phyloP scores from a whole-genome alignment of 148 eudicot genomes.

The Polygonum maritimum region DNA sequence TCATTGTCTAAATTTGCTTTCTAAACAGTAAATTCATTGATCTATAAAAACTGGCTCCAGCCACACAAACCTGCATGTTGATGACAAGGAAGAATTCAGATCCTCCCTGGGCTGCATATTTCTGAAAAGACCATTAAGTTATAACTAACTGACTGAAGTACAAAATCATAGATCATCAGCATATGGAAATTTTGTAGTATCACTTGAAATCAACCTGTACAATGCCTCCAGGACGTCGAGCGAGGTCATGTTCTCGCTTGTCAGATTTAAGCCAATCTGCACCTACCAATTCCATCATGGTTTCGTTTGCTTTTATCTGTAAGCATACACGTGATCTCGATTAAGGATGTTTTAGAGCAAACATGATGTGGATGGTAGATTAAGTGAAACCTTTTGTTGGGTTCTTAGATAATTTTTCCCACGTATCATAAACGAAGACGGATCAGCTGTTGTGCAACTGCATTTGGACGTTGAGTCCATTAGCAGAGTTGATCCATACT shows the following conservation, averaged over 20 bases:
- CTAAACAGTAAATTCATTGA: background rate
- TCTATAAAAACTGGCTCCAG: background rate
- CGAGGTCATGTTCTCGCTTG: conserved; percentile 53
- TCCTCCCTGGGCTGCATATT: conserved; percentile 56
- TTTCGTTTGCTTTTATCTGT: conserved; percentile 43
- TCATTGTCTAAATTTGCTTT: background rate
- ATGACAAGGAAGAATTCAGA: conserved; percentile 58
- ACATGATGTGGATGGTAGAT: background rate
- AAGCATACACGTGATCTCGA: background rate
- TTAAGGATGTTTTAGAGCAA: background rate
- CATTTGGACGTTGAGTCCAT: conserved; percentile 35
- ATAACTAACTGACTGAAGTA: background rate
- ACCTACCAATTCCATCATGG: conserved; percentile 46
- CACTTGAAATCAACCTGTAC: conserved; percentile 35
- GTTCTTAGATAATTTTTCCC: conserved; percentile 46
- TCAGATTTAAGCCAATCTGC: conserved; percentile 65
- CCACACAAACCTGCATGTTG: conserved; percentile 45
- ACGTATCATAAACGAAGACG: conserved; percentile 53
- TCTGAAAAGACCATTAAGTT: conserved; percentile 22
- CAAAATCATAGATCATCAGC: background rate
- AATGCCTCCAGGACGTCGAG: conserved; percentile 50
- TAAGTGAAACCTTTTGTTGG: conserved; percentile 37
- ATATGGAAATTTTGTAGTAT: background rate
- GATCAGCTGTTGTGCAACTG: conserved; percentile 55
- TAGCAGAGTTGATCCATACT: conserved; percentile 48